A percentile compares a stretch with the other conserved stretches of the same genome.
These are phyloP conservation scores for Xerocomus brunneocitrinus DNA, from an alignment of 768 basidiomycete species.

Conservation along the genomic window DNA sequence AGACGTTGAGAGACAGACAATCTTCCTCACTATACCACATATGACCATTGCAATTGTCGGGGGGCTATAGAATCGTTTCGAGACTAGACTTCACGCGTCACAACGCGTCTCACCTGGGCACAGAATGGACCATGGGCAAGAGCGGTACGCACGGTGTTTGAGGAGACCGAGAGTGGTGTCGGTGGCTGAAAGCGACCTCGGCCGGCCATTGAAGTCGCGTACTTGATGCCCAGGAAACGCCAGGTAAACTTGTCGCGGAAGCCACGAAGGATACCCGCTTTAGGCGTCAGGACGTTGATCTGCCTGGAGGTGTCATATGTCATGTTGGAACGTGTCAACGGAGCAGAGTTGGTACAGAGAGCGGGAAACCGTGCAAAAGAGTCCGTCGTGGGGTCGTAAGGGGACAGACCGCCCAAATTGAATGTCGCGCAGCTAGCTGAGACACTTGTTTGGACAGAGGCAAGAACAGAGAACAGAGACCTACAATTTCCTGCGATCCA, in stretches of 20 bases:
- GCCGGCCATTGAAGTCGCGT: slow-evolving; percentile 5
- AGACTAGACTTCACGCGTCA: not conserved
- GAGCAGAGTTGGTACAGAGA: slow-evolving; percentile 20
- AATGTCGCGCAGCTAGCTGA: slow-evolving; percentile 3
- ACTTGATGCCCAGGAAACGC: slow-evolving; percentile 18
- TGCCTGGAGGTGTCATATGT: slow-evolving; percentile 14
- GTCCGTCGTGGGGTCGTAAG: not conserved
- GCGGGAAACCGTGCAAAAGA: slow-evolving; percentile 2
- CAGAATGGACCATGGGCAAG: slow-evolving; percentile 16
- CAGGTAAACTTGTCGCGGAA: slow-evolving; percentile 19
- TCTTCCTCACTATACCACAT: slow-evolving; percentile 9
- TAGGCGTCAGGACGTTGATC: slow-evolving; percentile 9
- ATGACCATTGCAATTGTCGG: slow-evolving; percentile 13
- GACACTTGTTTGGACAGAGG: not conserved
- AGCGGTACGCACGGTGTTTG: slow-evolving; percentile 1
- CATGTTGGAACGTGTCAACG: slow-evolving; percentile 19
- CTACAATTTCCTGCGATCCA: slow-evolving; percentile 7
- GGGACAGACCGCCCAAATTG: not conserved
- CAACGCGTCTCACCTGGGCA: slow-evolving; percentile 10
- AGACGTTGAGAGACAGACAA: slow-evolving; percentile 20
- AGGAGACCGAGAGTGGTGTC: slow-evolving; percentile 4
- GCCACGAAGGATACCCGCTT: slow-evolving; percentile 15
- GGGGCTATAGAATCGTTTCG: slow-evolving; percentile 3
- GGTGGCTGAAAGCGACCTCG: slow-evolving; percentile 12
- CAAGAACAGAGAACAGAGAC: not conserved